Conservation (phyloP, 306 rosid species). For the Malus fusca region DNA sequence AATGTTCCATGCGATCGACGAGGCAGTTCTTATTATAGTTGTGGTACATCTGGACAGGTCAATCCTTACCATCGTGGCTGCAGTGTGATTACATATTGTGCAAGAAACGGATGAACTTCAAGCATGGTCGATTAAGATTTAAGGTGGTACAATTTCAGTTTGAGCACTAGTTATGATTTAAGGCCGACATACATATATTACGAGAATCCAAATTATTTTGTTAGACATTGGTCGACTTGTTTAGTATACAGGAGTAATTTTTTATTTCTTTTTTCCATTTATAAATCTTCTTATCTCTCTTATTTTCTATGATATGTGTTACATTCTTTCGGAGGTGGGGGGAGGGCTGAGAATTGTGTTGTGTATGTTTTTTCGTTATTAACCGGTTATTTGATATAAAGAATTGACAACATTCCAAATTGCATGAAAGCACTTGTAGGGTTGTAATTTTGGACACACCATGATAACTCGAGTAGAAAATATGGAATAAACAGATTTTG, state of each 20-base stretch:
- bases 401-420: too few relatives aligned
- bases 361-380: background rate
- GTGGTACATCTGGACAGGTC: constrained; percentile 1
- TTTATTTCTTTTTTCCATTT: background rate
- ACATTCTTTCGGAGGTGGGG: background rate
- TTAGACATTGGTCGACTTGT: too few relatives aligned
- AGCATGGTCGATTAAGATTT: too few relatives aligned
- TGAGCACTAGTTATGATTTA: too few relatives aligned
- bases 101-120: background rate
- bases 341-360: background rate
- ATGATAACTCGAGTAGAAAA: too few relatives aligned
- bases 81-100: constrained; percentile 14
- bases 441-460: too few relatives aligned
- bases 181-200: too few relatives aligned
- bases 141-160: too few relatives aligned
- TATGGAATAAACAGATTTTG: too few relatives aligned
- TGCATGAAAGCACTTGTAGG: too few relatives aligned
- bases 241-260: background rate
- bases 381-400: background rate
- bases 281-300: background rate
- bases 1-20: constrained; percentile 13
- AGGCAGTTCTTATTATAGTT: constrained; percentile 22
- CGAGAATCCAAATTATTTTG: too few relatives aligned
- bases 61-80: constrained; percentile 22
- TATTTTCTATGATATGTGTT: background rate